Percentiles rank a stretch among this genome's conserved stretches.
Evolutionary conservation across 2,329 filamentous ascomycete genomes (phyloP).

Genomic region (Colletotrichum sp.): DNA sequence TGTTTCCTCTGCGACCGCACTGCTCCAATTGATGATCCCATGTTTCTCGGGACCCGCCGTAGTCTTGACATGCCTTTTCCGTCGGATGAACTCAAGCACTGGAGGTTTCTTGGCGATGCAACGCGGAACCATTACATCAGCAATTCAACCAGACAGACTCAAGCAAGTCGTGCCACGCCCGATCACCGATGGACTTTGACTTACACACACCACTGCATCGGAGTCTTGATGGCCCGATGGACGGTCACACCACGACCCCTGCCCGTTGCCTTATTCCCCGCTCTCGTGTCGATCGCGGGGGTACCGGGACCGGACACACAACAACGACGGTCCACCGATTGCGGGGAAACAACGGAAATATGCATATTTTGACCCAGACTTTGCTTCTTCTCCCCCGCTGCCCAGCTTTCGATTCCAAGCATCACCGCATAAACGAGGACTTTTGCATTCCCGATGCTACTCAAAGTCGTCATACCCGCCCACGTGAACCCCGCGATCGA

Average conservation of each 20-base stretch:
- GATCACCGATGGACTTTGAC: background rate
- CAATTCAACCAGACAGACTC: background rate
- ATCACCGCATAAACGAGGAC: background rate
- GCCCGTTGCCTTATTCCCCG: background rate
- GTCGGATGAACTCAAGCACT: background rate
- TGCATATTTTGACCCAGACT: background rate
- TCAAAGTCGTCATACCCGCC: background rate
- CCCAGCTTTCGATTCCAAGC: background rate
- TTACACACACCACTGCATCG: background rate
- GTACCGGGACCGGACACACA: background rate
- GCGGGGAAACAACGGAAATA: background rate
- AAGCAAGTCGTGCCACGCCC: background rate
- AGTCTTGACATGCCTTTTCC: background rate
- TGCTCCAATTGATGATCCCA: background rate
- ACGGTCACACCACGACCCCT: background rate
- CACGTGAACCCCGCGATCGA: background rate
- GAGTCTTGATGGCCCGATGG: background rate
- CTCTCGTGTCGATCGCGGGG: constrained; percentile 4
- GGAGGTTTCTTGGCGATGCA: fast-evolving
- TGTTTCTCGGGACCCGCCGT: background rate
- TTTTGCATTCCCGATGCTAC: background rate
- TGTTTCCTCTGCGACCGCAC: background rate
- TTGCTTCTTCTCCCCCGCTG: background rate
- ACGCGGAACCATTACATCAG: background rate
- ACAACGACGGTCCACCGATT: background rate